Evolutionary conservation across 148 eudicot genomes (phyloP), one percentile per base, ranked within the genome.

Genomic region (Diospyros lotus): DNA sequence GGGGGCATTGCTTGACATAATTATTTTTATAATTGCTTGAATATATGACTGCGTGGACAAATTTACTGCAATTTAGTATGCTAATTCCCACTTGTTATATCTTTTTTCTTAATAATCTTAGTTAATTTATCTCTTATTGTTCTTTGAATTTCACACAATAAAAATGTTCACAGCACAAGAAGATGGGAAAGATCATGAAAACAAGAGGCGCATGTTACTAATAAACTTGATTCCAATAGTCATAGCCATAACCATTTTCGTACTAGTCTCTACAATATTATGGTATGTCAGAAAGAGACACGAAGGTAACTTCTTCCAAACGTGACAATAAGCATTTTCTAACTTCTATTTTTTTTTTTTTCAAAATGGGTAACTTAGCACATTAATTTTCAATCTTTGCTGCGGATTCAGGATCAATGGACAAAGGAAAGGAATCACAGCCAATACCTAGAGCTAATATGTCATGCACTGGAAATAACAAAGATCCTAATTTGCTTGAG

Each of bases 161-260:
- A 14, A 58, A 58, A 14, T 46, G 43, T 44, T 66, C 1, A 17
- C 70, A 66, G 70, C 70, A 45, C 55, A 66, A 66, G 70, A 10
- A 14, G 70, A 45, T 7, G 28, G 9, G 11, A 46, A 17, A 17
- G 39, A 1, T 62, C 42, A 45, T 45, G 4, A 18, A 45, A 14
- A 41, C 13, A 66, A 17, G 54, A 66, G 51, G 11, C 48, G 68
- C 68, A 3, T 58, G 18, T 64, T 64, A 18, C 14, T 64, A 64
- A 64, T 64, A 1, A 18, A 15, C 70, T 48, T 66, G 70, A 11
- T 46, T 8, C 45, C 53, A 45, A n/a, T 54, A 8, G 28, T 0
- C 28, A 5, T 5, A 2, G 70, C 70, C 1, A 7, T 17, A 6
- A n/a, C 48, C n/a, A n/a, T 66, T 46, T 13, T 66, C 9, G 1